These are phyloP conservation scores for Auriscalpium vulgare DNA, from an alignment of 768 basidiomycete genomes.

Conservation along the genomic window DNA sequence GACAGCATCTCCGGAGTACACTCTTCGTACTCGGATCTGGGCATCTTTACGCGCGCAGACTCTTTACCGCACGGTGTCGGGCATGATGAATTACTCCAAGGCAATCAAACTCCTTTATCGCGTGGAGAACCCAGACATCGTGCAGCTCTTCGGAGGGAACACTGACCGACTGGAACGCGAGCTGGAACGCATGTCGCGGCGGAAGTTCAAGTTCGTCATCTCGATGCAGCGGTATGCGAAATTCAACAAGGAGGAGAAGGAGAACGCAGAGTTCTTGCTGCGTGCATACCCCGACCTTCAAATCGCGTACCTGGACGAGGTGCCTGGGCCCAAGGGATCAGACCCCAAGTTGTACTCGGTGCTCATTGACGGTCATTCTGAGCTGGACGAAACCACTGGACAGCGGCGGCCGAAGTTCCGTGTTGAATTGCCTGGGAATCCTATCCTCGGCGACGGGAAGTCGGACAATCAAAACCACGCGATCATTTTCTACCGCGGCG, in stretches of 20 bases:
- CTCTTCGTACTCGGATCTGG: constrained; percentile 98
- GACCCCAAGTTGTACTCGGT: constrained; percentile 88
- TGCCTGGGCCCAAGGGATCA: constrained; percentile 78
- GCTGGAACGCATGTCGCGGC: constrained; percentile 90
- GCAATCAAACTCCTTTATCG: constrained; percentile 98
- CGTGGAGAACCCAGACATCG: constrained; percentile 97
- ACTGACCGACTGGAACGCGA: constrained; percentile 94
- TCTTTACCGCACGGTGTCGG: constrained; percentile 95
- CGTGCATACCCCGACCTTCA: constrained; percentile 98
- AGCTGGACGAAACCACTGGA: constrained; percentile 81
- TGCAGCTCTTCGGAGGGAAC: constrained; percentile 93
- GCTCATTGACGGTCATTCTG: constrained; percentile 96
- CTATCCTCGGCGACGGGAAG: constrained; percentile 98
- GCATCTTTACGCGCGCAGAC: constrained; percentile 97
- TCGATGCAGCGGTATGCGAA: constrained; percentile 99
- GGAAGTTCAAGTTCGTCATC: constrained; percentile 97
- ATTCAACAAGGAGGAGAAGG: constrained; percentile 98
- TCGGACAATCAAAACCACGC: constrained; percentile 99
- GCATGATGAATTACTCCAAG: constrained; percentile 99
- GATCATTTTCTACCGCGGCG: constrained; percentile 97
- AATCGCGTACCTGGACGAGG: constrained; percentile 97
- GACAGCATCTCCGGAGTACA: constrained; percentile 97
- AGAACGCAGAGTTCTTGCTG: constrained; percentile 95
- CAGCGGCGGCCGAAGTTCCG: constrained; percentile 96
- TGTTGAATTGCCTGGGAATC: constrained; percentile 95